These are phyloP conservation scores for Pontederia paniculata DNA, from an alignment of 176 grass and related monocot species.

Conservation along the genomic window DNA sequence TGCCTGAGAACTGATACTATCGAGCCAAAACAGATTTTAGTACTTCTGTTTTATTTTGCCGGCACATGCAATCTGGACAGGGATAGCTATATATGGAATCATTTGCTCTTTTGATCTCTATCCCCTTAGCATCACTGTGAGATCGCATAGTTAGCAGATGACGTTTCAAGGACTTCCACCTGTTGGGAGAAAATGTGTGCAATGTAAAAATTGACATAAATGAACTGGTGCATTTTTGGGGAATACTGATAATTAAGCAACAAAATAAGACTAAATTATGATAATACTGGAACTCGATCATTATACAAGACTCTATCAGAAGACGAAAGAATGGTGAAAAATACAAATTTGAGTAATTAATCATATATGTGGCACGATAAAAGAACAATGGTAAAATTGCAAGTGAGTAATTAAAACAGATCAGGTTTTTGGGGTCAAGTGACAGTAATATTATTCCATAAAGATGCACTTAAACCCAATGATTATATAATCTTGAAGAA, in stretches of 20 bases:
- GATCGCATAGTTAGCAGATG: conserved; percentile 73
- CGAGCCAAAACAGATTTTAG: conserved; percentile 35
- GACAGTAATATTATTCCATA: too few species aligned
- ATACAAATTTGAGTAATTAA: too few species aligned
- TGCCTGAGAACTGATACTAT: conserved; percentile 32
- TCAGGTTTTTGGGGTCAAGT: too few species aligned
- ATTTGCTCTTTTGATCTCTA: conserved; percentile 80
- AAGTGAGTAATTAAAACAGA: too few species aligned
- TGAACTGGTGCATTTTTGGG: background rate
- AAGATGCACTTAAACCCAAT: too few species aligned
- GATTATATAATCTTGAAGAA: too few species aligned
- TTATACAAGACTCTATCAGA: too few species aligned
- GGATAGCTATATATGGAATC: conserved; percentile 87
- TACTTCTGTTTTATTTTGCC: conserved; percentile 48
- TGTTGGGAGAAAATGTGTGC: conserved; percentile 17
- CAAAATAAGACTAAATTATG: background rate
- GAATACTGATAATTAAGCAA: background rate
- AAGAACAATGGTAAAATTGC: too few species aligned
- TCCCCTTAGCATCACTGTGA: conserved; percentile 80
- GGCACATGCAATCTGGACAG: conserved; percentile 88
- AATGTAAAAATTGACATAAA: conserved; percentile 9
- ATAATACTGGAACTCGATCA: too few species aligned
- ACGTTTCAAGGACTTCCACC: conserved; percentile 78
- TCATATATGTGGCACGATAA: too few species aligned
- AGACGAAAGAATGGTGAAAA: too few species aligned